Evolutionary conservation across 2,329 filamentous ascomycete species (phyloP).

Genomic region (Coniochaeta ligniaria): DNA sequence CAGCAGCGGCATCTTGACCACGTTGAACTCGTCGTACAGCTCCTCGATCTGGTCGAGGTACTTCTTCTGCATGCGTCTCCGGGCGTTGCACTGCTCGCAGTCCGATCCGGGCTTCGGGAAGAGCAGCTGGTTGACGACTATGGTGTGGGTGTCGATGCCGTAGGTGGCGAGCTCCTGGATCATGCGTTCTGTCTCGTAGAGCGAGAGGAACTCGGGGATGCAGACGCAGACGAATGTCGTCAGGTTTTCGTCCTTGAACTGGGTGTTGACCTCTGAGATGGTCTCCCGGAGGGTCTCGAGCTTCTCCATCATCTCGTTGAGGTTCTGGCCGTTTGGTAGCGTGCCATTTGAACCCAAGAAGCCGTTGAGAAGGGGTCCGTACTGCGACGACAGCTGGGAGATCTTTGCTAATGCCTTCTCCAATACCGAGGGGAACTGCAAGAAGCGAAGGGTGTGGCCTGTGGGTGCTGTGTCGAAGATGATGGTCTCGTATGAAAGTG

Average conservation of each 20-base stretch:
- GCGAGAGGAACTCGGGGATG: slow-evolving; percentile 91
- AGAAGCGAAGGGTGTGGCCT: slow-evolving; percentile 94
- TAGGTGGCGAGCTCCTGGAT: slow-evolving; percentile 95
- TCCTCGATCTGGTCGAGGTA: slow-evolving; percentile 98
- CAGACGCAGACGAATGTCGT: slow-evolving; percentile 98
- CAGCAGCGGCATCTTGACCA: slow-evolving; percentile 94
- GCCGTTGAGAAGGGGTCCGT: slow-evolving; percentile 91
- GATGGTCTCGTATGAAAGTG: slow-evolving; percentile 96
- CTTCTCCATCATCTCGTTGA: slow-evolving; percentile 88
- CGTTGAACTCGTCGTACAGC: slow-evolving; percentile 97
- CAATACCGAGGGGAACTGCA: slow-evolving; percentile 95
- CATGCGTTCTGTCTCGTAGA: slow-evolving; percentile 99
- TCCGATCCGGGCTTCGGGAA: slow-evolving; percentile 80
- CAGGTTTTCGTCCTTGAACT: slow-evolving; percentile 94
- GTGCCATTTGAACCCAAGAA: slow-evolving; percentile 65
- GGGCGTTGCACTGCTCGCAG: slow-evolving; percentile 92
- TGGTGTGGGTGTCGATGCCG: slow-evolving; percentile 91
- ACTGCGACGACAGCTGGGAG: slow-evolving; percentile 87
- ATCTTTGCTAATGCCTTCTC: slow-evolving; percentile 98
- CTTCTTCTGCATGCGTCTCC: slow-evolving; percentile 98
- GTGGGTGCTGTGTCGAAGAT: slow-evolving; percentile 98
- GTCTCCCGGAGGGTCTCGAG: slow-evolving; percentile 90
- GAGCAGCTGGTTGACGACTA: slow-evolving; percentile 95
- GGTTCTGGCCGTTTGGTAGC: slow-evolving; percentile 85
- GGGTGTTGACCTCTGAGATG: slow-evolving; percentile 90